Conservation (phyloP, 176 grass and related monocot species). For the Alloteropsis semialata region DNA sequence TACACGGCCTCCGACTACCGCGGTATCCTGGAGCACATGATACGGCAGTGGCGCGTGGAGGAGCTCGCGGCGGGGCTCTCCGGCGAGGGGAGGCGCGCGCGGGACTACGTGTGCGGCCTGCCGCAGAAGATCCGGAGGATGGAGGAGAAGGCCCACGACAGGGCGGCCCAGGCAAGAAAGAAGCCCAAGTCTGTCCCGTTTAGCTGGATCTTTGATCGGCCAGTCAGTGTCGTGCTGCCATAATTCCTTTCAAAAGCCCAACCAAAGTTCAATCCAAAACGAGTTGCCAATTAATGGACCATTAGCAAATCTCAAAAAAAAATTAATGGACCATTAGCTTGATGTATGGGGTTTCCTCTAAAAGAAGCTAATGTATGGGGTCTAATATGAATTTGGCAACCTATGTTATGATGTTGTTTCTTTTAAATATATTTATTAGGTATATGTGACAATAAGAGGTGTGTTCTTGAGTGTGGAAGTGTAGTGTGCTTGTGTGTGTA, state of each 20-base stretch:
- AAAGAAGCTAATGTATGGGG: too few relatives aligned
- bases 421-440: too few relatives aligned
- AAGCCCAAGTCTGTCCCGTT: constrained; percentile 20
- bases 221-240: constrained; percentile 7
- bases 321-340: too few relatives aligned
- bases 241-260: background rate
- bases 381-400: too few relatives aligned
- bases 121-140: constrained; percentile 58
- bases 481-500: too few relatives aligned
- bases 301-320: too few relatives aligned
- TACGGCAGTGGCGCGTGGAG: constrained; percentile 59
- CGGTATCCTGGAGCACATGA: constrained; percentile 60
- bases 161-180: constrained; percentile 25
- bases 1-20: constrained; percentile 73
- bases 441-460: too few relatives aligned
- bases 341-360: too few relatives aligned
- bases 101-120: constrained; percentile 72
- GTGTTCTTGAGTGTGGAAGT: too few relatives aligned
- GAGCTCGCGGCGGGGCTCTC: constrained; percentile 45
- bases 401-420: too few relatives aligned
- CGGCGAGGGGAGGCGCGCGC: constrained; percentile 53
- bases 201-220: constrained; percentile 79
- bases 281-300: too few relatives aligned
- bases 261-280: too few relatives aligned
- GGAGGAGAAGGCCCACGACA: constrained; percentile 55